These are phyloP conservation scores for Botrytis deweyae DNA, from an alignment of 2,329 filamentous ascomycete genomes.

Conservation along the genomic window DNA sequence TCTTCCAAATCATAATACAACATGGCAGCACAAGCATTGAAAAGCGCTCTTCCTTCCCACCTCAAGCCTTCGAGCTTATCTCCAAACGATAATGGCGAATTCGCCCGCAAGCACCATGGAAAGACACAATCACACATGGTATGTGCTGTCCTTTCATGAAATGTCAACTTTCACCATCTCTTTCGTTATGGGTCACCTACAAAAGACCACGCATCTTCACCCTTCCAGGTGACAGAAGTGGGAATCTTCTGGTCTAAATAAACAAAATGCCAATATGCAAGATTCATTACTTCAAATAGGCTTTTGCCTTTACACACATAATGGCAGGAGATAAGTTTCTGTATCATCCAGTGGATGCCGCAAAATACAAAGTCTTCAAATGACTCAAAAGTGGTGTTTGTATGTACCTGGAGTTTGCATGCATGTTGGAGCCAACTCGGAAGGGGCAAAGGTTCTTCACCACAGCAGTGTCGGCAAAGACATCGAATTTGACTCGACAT, in stretches of 20 bases:
- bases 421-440: slow-evolving; percentile 21
- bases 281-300: not conserved
- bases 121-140: slow-evolving; percentile 86
- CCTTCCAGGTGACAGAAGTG: not conserved
- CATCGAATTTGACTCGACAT: not conserved
- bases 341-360: slow-evolving; percentile 6
- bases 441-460: slow-evolving; percentile 20
- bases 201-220: not conserved
- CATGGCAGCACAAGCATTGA: slow-evolving; percentile 71
- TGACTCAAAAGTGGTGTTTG: slow-evolving; percentile 21
- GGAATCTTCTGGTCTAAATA: not conserved
- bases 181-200: not conserved
- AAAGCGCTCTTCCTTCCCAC: slow-evolving; percentile 78
- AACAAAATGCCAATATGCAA: not conserved
- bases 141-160: slow-evolving; percentile 46
- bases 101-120: slow-evolving; percentile 70
- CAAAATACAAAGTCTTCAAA: not conserved
- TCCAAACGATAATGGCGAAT: slow-evolving; percentile 46
- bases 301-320: not conserved
- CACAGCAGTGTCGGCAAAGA: slow-evolving; percentile 5
- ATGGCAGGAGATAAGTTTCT: not conserved
- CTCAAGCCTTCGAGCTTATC: slow-evolving; percentile 54
- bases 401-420: slow-evolving; percentile 29
- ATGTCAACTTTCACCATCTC: not conserved
- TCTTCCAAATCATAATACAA: slow-evolving; percentile 17